phyloP scores from a whole-genome alignment of 2,329 filamentous ascomycete species.

The Ceratocystis alfenasii region DNA sequence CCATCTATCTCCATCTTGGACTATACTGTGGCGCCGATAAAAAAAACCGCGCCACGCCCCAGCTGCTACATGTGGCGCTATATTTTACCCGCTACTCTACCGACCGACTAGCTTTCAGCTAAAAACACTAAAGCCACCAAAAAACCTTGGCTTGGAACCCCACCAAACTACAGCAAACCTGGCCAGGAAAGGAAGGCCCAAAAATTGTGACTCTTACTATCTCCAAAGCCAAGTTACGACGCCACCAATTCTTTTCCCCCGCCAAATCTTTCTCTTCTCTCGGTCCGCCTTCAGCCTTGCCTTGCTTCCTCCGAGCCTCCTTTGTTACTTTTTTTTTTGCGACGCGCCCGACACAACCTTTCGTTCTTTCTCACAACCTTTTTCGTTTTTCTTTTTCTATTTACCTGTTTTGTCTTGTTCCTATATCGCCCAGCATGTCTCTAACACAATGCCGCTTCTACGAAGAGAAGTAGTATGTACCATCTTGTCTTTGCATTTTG shows the following conservation, averaged over 20 bases:
- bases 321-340: background rate
- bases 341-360: constrained; percentile 12
- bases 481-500: constrained; percentile 21
- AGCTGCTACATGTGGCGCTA: background rate
- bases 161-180: constrained; percentile 2
- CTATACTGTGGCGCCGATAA: background rate
- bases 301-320: constrained; percentile 10
- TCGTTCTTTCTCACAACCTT: constrained; percentile 1
- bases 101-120: background rate
- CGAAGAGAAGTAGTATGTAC: constrained; percentile 66
- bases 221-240: constrained; percentile 9
- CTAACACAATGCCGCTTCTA: constrained; percentile 95
- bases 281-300: constrained; percentile 17
- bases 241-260: constrained; percentile 19
- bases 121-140: constrained; percentile 8
- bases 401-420: constrained; percentile 22
- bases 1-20: background rate
- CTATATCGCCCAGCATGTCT: constrained; percentile 59
- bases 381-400: constrained; percentile 5
- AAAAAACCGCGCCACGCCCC: background rate
- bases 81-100: background rate
- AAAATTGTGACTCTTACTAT: constrained; percentile 22
- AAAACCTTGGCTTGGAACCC: background rate
- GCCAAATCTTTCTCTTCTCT: constrained; percentile 1
- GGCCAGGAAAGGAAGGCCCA: constrained; percentile 3